Conservation (phyloP, 139 green algal genomes). For the Picochlorum sp. region DNA sequence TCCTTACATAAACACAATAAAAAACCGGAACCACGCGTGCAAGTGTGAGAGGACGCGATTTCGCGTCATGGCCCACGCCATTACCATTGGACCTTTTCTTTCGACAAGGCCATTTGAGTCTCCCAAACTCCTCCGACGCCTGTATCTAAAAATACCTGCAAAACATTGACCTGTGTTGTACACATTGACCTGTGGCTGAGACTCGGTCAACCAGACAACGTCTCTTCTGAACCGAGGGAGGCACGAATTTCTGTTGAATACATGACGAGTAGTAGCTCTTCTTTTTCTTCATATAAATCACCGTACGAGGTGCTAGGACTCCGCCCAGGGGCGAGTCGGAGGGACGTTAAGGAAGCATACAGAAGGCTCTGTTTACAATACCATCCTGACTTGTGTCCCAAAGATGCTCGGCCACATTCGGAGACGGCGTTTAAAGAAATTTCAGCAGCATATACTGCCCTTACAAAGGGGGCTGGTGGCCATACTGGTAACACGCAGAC, state of each 20-base stretch:
- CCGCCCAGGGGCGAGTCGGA: neutral
- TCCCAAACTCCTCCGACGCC: too few relatives aligned
- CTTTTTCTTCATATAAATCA: constrained; percentile 5
- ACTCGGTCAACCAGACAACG: too few relatives aligned
- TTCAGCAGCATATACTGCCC: constrained; percentile 4
- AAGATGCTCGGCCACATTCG: neutral
- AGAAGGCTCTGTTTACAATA: constrained; percentile 9
- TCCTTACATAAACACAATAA: neutral
- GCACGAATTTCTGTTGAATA: too few relatives aligned
- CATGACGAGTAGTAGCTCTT: neutral
- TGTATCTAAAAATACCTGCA: too few relatives aligned
- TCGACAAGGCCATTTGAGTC: too few relatives aligned
- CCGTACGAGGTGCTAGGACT: constrained; percentile 12
- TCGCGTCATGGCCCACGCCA: too few relatives aligned
- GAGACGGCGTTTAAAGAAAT: constrained; percentile 17
- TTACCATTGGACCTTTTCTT: too few relatives aligned
- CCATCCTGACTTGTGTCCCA: constrained; percentile 9
- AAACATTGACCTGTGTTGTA: too few relatives aligned
- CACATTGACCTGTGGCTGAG: too few relatives aligned
- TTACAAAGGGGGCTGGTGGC: neutral
- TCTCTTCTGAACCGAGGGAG: too few relatives aligned
- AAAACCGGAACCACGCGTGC: too few relatives aligned
- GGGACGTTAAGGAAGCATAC: constrained; percentile 6
- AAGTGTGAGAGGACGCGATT: too few relatives aligned
- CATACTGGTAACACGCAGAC: neutral